Evolutionary conservation across 306 rosid species (phyloP), one percentile per base, ranked within the genome.

Genomic region (Prunus davidiana): DNA sequence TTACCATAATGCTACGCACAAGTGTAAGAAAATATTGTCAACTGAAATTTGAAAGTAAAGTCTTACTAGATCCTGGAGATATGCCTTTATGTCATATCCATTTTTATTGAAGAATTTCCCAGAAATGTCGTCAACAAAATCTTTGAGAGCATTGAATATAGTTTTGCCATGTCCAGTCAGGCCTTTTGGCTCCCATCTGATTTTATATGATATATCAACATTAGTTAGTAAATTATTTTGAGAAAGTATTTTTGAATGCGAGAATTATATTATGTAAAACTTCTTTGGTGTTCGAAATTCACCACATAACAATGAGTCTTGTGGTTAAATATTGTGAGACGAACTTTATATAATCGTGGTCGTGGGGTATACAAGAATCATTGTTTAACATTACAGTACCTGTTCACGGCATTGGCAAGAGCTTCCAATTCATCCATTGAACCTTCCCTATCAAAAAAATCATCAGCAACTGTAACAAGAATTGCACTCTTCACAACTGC

Each of bases 401-500:
- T 79, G 45, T 32, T 27, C 69, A 89, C 20, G 15, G 91, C 91
- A 46, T 71, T 19, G 6, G 81, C 58, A 73, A 89, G 86, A 60
- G 2, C 11, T 73, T 82, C 74, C 30, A 87, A 68, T 49, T 89
- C 82, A 80, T 10, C 24, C 15, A 74, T 78, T 62, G 89, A 78
- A 9, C 85, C 90, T 38, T 76, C 41, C 60, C 15, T 49, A 64
- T 89, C 89, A 80, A 82, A 89, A 84, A 86, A 87, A 87, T 89
- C 94, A 69, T 89, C 90, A 8, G 85, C 84, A 47, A 86, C 82
- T 6, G 92, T 87, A 50, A 90, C 75, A 43, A 87, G 9, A 20
- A 82, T 74, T 28, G 83, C 95, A 38, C 84, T 79, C 65, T 90
- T 87, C 8, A 85, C 89, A 5, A 51, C 54, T 6, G 78, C 50